Evolutionary conservation across 2,329 filamentous ascomycete species (phyloP), one percentile per base, ranked within the genome.

Genomic region (Pyrenochaeta sp.): DNA sequence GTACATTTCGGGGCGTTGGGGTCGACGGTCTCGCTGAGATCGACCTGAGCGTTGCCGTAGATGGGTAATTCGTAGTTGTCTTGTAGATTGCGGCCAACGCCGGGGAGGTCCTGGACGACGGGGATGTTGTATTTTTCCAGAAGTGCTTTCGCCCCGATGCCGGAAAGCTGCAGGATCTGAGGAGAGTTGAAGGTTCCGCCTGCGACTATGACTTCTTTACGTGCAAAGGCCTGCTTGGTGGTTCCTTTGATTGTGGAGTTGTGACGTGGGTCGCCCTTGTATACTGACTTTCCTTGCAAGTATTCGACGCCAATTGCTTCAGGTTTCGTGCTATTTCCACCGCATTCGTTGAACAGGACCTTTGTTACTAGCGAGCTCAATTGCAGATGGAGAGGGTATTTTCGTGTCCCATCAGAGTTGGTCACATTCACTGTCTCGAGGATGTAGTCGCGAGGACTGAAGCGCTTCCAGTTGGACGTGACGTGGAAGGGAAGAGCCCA

Each of bases 111-210:
- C 3, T 77, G 70, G 11, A 84, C 50, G 0, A 80, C 67, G 2
- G 73, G 55, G 48, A 87, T 86, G 10, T 72, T 68, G 58, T 80
- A 75, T 34, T 73, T 71, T 7, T 74, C 45, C 6, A 88, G 77
- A 46, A 82, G 76, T 0, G 68, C 57, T 7, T 67, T 59, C 0
- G 82, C 81, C 0, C 84, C 84, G 26, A 87, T 77, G 7, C 84
- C 85, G 43, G 76, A 81, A 1, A 86, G 77, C 68, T 84, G 80
- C 4, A 87, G 77, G 3, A 87, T 63, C 64, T 87, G 83, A 2
- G 83, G 82, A 1, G 79, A 78, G 65, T 85, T 82, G 64, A 81
- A 86, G 1, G 81, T 77, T 6, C 83, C 83, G 4, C 49, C 53
- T 10, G 51, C 29, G 8, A 57, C 41, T 13, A 60, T 57, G 22